phyloP scores from a whole-genome alignment of 2,329 filamentous ascomycete species.

The Alternaria sp. region DNA sequence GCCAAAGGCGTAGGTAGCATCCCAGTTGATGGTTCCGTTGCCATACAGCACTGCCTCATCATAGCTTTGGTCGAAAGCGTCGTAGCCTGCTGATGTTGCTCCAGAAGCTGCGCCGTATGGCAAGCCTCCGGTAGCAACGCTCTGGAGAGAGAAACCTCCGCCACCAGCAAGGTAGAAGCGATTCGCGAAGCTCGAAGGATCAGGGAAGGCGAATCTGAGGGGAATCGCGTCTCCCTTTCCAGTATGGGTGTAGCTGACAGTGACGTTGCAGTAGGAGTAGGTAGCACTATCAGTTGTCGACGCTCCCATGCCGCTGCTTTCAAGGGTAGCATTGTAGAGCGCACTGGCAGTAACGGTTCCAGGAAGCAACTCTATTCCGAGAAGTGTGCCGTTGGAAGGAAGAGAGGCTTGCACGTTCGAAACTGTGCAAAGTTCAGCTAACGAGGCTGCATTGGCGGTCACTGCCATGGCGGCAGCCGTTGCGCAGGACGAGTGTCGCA shows the following conservation, averaged over 20 bases:
- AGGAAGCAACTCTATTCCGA: slow-evolving; percentile 49
- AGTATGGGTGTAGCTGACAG: slow-evolving; percentile 54
- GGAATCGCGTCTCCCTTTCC: slow-evolving; percentile 34
- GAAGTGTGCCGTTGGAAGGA: slow-evolving; percentile 19
- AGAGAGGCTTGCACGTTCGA: slow-evolving; percentile 25
- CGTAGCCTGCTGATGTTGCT: slow-evolving; percentile 60
- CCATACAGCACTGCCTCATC: slow-evolving; percentile 39
- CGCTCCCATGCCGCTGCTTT: slow-evolving; percentile 21
- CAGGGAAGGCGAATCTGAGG: slow-evolving; percentile 52
- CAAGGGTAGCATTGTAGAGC: slow-evolving; percentile 41
- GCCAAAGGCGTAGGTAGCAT: slow-evolving; percentile 58
- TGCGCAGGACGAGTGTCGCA: slow-evolving; percentile 12
- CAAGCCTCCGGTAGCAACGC: slow-evolving; percentile 51
- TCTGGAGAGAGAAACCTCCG: slow-evolving; percentile 47
- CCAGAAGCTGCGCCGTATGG: slow-evolving; percentile 57
- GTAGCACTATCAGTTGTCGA: slow-evolving; percentile 3
- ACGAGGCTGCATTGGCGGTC: slow-evolving; percentile 2
- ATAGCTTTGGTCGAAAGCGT: slow-evolving; percentile 52
- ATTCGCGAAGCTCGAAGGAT: slow-evolving; percentile 53
- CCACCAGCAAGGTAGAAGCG: slow-evolving; percentile 57
- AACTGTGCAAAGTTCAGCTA: slow-evolving; percentile 18
- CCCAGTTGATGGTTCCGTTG: slow-evolving; percentile 62
- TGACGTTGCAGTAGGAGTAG: slow-evolving; percentile 55
- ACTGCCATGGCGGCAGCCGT: slow-evolving; percentile 6
- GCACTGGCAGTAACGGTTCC: slow-evolving; percentile 46